phyloP scores from a whole-genome alignment of 208 protist genomes.

The Trichomonas vaginalis region DNA sequence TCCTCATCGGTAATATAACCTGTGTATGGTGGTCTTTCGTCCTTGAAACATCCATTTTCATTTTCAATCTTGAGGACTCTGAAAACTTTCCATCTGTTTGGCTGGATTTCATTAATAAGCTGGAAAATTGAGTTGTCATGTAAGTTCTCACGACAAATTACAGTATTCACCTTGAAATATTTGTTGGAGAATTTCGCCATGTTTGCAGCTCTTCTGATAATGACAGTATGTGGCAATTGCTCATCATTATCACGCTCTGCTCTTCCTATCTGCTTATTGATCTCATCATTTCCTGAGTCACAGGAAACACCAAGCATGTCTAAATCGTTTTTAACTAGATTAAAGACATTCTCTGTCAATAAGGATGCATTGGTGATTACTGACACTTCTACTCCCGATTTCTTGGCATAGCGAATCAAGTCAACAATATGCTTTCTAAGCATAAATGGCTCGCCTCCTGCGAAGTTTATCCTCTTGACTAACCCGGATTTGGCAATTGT shows the following conservation, averaged over 20 bases:
- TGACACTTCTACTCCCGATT: not conserved
- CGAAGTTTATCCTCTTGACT: not conserved
- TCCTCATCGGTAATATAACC: not conserved
- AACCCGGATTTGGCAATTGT: not conserved
- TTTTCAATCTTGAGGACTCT: slow-evolving; percentile 1
- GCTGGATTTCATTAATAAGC: not conserved
- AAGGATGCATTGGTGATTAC: not conserved
- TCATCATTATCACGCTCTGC: not conserved
- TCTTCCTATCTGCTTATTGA: not conserved
- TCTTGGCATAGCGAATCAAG: not conserved
- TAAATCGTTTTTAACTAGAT: not conserved
- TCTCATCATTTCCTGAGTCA: not conserved
- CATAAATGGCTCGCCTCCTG: not conserved
- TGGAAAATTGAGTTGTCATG: not conserved
- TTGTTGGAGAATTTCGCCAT: not conserved
- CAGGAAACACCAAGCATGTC: not conserved
- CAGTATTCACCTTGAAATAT: not conserved
- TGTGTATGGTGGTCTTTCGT: not conserved
- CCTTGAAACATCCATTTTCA: not conserved
- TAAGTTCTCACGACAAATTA: not conserved
- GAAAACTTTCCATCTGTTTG: slow-evolving; percentile 11
- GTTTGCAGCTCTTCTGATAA: not conserved
- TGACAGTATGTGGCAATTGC: not conserved
- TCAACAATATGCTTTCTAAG: no score
- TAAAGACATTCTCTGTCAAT: not conserved